Conservation (phyloP, 768 basidiomycete genomes). For the Termitomyces sp. region DNA sequence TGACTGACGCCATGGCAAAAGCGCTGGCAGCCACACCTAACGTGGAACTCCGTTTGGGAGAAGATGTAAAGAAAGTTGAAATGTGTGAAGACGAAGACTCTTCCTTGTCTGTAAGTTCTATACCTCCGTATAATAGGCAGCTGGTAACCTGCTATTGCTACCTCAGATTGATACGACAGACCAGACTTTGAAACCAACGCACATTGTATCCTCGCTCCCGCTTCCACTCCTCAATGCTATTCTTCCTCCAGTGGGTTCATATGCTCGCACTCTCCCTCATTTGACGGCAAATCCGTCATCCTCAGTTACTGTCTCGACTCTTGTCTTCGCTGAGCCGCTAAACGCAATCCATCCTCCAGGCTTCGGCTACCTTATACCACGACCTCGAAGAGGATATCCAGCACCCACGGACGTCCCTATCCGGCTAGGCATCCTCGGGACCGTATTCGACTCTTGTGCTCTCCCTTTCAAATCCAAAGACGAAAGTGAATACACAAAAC, state of each 20-base stretch:
- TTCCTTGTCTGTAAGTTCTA: slow-evolving; percentile 40
- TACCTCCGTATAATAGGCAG: slow-evolving; percentile 2
- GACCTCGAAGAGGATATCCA: slow-evolving; percentile 55
- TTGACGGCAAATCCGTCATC: slow-evolving; percentile 67
- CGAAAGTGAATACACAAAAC: slow-evolving; percentile 50
- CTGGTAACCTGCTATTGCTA: neutral
- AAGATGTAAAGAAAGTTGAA: slow-evolving; percentile 31
- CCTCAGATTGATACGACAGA: slow-evolving; percentile 4
- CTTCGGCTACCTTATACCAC: slow-evolving; percentile 93
- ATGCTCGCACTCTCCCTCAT: slow-evolving; percentile 43
- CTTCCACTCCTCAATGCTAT: slow-evolving; percentile 46
- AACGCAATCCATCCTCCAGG: slow-evolving; percentile 70
- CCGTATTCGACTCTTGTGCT: slow-evolving; percentile 85
- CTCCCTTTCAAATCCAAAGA: slow-evolving; percentile 23
- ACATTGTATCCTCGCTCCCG: slow-evolving; percentile 75
- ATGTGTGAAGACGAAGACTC: slow-evolving; percentile 24
- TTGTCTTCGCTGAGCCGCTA: slow-evolving; percentile 64
- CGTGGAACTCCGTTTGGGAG: slow-evolving; percentile 49
- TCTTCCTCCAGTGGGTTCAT: slow-evolving; percentile 26
- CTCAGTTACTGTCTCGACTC: slow-evolving; percentile 83
- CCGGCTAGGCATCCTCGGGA: slow-evolving; percentile 62
- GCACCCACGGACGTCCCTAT: slow-evolving; percentile 10
- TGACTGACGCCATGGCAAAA: slow-evolving; percentile 53
- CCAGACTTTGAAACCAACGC: slow-evolving; percentile 38
- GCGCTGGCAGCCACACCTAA: slow-evolving; percentile 44